These are phyloP conservation scores for Rhododendron kiyosumense DNA, from an alignment of 148 eudicot genomes.

Conservation along the genomic window DNA sequence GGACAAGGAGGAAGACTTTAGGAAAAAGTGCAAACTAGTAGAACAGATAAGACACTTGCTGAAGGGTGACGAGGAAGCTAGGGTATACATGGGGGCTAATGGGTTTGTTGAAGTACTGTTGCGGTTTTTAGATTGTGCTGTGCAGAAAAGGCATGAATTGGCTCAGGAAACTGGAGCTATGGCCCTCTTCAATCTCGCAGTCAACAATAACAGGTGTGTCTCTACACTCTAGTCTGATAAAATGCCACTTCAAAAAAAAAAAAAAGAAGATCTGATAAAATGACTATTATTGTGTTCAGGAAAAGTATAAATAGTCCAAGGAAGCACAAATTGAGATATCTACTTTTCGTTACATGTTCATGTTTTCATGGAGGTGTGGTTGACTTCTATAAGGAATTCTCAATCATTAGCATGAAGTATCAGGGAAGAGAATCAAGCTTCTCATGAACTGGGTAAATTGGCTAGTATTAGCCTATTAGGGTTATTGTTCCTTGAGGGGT, in stretches of 20 bases:
- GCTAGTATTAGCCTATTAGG: neutral
- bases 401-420: neutral
- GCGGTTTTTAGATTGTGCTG: constrained; percentile 56
- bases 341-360: neutral
- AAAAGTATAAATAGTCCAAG: neutral
- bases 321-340: neutral
- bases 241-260: neutral
- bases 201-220: constrained; percentile 84
- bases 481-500: constrained; percentile 1
- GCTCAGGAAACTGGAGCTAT: constrained; percentile 88
- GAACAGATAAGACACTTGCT: constrained; percentile 80
- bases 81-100: constrained; percentile 89
- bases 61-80: constrained; percentile 90
- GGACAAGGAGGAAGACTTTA: constrained; percentile 38
- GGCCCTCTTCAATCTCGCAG: constrained; percentile 97
- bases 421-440: neutral
- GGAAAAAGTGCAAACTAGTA: constrained; percentile 57
- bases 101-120: constrained; percentile 86
- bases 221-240: neutral
- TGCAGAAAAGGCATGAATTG: constrained; percentile 37
- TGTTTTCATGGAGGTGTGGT: neutral
- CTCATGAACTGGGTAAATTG: neutral
- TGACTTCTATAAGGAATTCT: neutral
- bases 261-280: neutral
- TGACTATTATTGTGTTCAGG: neutral